Evolutionary conservation across 2,329 filamentous ascomycete species (phyloP).

Genomic region (Chaetomium sp.): DNA sequence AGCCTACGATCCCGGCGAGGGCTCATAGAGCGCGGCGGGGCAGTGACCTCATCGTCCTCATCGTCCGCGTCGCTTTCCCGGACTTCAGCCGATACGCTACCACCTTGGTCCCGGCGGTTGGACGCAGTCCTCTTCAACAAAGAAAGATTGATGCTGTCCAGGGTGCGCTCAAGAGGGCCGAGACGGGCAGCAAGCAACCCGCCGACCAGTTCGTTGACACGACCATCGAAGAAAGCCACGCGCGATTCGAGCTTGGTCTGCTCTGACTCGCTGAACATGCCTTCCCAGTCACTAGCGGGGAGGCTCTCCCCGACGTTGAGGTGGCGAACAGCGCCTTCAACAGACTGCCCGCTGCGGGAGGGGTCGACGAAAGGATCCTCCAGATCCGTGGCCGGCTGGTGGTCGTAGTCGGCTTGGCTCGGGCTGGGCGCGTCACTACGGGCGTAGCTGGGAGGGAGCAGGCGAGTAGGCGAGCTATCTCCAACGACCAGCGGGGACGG

Average conservation of each 20-base stretch:
- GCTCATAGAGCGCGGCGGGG: constrained; percentile 63
- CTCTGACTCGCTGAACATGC: constrained; percentile 72
- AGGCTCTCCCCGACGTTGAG: constrained; percentile 58
- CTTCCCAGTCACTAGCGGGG: constrained; percentile 86
- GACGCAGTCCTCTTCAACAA: constrained; percentile 51
- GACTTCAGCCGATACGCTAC: constrained; percentile 63
- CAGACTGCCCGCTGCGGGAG: constrained; percentile 40
- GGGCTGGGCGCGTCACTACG: constrained; percentile 69
- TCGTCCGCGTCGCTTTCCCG: constrained; percentile 89
- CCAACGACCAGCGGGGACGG: constrained; percentile 30
- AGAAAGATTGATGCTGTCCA: constrained; percentile 68
- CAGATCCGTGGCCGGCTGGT: constrained; percentile 26
- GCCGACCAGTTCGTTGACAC: constrained; percentile 80
- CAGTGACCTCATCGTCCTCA: constrained; percentile 68
- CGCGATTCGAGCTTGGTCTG: constrained; percentile 76
- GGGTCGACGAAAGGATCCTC: constrained; percentile 58
- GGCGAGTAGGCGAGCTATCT: constrained; percentile 44
- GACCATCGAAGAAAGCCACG: constrained; percentile 83
- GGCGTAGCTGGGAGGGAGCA: constrained; percentile 41
- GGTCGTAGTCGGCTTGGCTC: constrained; percentile 44
- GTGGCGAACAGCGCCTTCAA: constrained; percentile 53
- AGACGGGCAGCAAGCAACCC: constrained; percentile 69
- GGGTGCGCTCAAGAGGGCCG: constrained; percentile 71
- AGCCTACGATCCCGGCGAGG: constrained; percentile 70
- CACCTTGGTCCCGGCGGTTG: constrained; percentile 48